Evolutionary conservation across 768 basidiomycete genomes (phyloP).

Genomic region (Leccinum ochraceum): DNA sequence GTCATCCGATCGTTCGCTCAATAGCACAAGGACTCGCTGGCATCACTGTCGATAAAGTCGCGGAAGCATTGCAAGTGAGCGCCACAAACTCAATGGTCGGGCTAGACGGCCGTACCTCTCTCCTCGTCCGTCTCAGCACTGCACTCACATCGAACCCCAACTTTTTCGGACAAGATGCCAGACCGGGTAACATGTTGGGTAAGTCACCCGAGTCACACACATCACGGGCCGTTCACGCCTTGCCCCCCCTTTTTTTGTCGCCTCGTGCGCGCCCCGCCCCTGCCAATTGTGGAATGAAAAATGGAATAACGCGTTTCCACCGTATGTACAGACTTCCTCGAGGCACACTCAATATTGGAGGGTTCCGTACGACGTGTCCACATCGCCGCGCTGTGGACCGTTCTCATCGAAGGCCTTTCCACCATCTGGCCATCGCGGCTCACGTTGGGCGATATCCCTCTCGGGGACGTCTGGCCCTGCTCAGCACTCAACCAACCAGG

Average conservation of each 20-base stretch:
- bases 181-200: conserved; percentile 87
- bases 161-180: conserved; percentile 71
- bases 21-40: conserved; percentile 70
- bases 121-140: conserved; percentile 70
- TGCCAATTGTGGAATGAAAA: neutral
- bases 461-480: conserved; percentile 97
- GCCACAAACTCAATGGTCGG: conserved; percentile 85
- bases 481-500: conserved; percentile 41
- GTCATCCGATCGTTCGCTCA: conserved; percentile 6
- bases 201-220: conserved; percentile 9
- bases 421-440: conserved; percentile 87
- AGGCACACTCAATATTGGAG: conserved; percentile 49
- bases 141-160: conserved; percentile 66
- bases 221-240: neutral
- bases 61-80: conserved; percentile 77
- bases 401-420: conserved; percentile 78
- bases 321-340: conserved; percentile 60
- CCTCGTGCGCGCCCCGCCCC: conserved; percentile 1
- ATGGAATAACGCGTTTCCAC: neutral
- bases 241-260: neutral
- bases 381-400: conserved; percentile 76
- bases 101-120: conserved; percentile 78
- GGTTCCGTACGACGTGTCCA: conserved; percentile 53
- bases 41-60: conserved; percentile 60
- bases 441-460: conserved; percentile 61